Base-by-base conservation (phyloP, 2,329 filamentous ascomycete genomes). In the Magnaporthales sp. region DNA sequence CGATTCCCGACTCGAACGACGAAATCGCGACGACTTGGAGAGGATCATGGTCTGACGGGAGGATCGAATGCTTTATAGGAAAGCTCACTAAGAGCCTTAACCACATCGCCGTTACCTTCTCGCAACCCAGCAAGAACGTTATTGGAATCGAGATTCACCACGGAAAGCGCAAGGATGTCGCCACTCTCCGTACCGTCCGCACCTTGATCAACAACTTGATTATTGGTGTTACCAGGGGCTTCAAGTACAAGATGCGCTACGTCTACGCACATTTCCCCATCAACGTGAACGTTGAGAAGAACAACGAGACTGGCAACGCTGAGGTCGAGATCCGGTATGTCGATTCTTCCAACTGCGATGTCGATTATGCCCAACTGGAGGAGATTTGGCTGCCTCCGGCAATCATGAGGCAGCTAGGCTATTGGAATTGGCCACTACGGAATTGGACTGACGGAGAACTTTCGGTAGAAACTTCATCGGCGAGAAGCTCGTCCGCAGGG, bases 201-300 rank as follows among this genome's bases (percentile, higher is more conserved):
- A 94, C 94, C 73, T 83, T 98, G 83, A 96, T 99, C 88, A 92
- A 96, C 89, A 99, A 99, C 91, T 81, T 99, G 84, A 91, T 99
- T 83, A 89, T 93, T 77, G 95, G 95, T 82, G 95, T 99, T 74
- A 99, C 95, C 81, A 96, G 94, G 87, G 95, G 95, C 75, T 99
- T 91, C 92, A 96, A 96, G 87, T 99, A 99, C 91, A 99, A 99
- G 92, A 98, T 99, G 94, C 92, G 96, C 79, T 99, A 99, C 86
- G 95, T 99, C 83, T 99, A 99, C 83, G 95, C 95, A 81, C 95
- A 99, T 90, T 99, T 99, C 81, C 95, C 95, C 84, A 99, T 99
- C 92, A 99, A 99, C 89, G 94, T 99, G 86, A 98, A 97, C 88
- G 83, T 99, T 75, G 93, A 97, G 77, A 93, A 97, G 91, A 94